Evolutionary conservation across 2,329 filamentous ascomycete species (phyloP), one percentile per base, ranked within the genome.

Genomic region (Beauveria caledonica): DNA sequence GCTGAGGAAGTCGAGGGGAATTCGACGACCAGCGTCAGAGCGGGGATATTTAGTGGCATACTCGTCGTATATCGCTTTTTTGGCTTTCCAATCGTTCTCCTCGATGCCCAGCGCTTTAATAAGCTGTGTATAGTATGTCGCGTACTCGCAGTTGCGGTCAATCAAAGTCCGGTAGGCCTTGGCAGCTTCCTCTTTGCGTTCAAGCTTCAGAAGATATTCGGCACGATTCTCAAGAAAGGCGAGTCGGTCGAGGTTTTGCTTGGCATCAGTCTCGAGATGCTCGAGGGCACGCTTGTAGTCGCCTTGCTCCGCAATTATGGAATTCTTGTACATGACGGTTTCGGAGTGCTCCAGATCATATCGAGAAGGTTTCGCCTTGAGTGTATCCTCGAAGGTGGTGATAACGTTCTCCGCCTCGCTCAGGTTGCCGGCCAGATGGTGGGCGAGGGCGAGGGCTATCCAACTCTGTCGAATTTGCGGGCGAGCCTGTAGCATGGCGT

Each of bases 371-470:
- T 87, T 83, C 13, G 83, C 82, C 77, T 96, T 97, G 64, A 99
- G 74, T 0, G 93, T 97, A 64, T 94, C 91, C 74, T 99, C 94
- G 73, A 93, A 99, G 17, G 89, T 95, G 51, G 86, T 90, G 67
- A 99, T 77, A 45, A 96, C 89, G 68, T 92, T 91, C 77, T 99
- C 94, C 33, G 94, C 95, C 68, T 94, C 89, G 49, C 81, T 76
- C 63, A 94, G 79, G 70, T 96, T 89, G 1, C 93, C 94, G n/a
- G 86, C 83, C 57, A 99, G 80, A 69, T 99, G 94, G 71, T 96
- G 86, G 40, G 93, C 94, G 61, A 97, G 89, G 45, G 94, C 94
- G 63, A 99, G 78, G n/a, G 91, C 94, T 5, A 94, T 97, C 95
- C 95, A 99, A 75, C 93, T 97, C 76, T 95, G 90, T 66, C 95